phyloP scores from a whole-genome alignment of 208 protist genomes.

The Trypanosoma avium region DNA sequence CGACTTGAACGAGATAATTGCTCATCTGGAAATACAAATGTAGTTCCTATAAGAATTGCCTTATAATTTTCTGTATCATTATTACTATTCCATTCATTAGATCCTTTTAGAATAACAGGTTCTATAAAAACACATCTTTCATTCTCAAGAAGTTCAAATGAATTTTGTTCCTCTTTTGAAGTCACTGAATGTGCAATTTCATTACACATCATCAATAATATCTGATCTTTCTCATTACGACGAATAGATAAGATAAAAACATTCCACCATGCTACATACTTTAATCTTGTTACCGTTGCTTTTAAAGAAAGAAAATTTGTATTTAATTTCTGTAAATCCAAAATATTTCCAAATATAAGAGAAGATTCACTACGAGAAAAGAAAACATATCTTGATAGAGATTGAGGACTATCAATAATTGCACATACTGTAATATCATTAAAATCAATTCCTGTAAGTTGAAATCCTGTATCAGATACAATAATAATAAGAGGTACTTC shows the following conservation, averaged over 20 bases:
- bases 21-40: conserved; percentile 68
- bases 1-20: conserved; percentile 26
- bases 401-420: conserved; percentile 15
- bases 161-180: conserved; percentile 2
- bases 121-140: conserved; percentile 81
- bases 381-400: conserved; percentile 22
- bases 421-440: conserved; percentile 29
- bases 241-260: conserved; percentile 54
- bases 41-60: conserved; percentile 66
- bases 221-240: conserved; percentile 52
- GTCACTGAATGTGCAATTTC: conserved; percentile 7
- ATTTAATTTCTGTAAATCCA: conserved; percentile 49
- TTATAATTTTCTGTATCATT: conserved; percentile 5
- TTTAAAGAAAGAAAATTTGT: conserved; percentile 43
- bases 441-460: conserved; percentile 48
- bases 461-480: conserved; percentile 34
- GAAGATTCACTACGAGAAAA: conserved; percentile 25
- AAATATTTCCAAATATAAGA: conserved; percentile 26
- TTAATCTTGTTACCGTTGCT: conserved; percentile 67
- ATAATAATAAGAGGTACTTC: conserved; percentile 60
- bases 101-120: conserved; percentile 38
- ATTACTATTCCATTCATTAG: conserved; percentile 18
- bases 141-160: conserved; percentile 63
- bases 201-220: conserved; percentile 36
- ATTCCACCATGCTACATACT: conserved; percentile 52